Conservation (phyloP, 257 asterid genomes). For the Jacaranda copaia region DNA sequence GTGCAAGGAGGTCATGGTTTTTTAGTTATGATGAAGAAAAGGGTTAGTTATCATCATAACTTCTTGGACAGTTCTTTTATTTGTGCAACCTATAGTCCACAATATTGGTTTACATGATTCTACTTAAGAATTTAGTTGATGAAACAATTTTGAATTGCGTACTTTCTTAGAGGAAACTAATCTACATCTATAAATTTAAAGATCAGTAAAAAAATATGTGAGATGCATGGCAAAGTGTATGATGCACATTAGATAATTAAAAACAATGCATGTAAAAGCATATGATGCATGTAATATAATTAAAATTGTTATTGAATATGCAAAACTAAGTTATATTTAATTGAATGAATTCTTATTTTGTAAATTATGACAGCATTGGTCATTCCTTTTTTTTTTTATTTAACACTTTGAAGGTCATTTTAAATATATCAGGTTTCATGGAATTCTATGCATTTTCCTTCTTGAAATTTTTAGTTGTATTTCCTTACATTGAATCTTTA, state of each 20-base stretch:
- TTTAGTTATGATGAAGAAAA: constrained; percentile 95
- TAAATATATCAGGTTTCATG: background rate
- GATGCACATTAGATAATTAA: background rate
- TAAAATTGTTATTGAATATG: too few relatives aligned
- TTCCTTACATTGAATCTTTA: too few relatives aligned
- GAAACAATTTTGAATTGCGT: constrained; percentile 22
- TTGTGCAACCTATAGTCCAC: constrained; percentile 19
- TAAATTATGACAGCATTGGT: too few relatives aligned
- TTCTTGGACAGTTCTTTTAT: background rate
- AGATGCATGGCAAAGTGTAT: background rate
- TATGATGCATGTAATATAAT: background rate
- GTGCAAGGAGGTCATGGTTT: constrained; percentile 99
- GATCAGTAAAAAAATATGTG: background rate
- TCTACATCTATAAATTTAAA: constrained; percentile 1
- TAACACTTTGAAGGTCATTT: too few relatives aligned
- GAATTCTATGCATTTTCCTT: background rate
- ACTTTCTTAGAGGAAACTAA: background rate
- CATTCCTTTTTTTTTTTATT: too few relatives aligned
- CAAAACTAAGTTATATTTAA: too few relatives aligned
- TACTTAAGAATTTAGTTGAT: constrained; percentile 12
- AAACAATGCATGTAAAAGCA: background rate
- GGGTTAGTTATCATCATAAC: constrained; percentile 60
- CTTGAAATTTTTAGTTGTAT: too few relatives aligned
- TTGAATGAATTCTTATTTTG: too few relatives aligned
- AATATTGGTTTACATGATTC: constrained; percentile 28